These are phyloP conservation scores for Trichosporon sp. DNA, from an alignment of 1,284 basidiomycete species.

Conservation along the genomic window DNA sequence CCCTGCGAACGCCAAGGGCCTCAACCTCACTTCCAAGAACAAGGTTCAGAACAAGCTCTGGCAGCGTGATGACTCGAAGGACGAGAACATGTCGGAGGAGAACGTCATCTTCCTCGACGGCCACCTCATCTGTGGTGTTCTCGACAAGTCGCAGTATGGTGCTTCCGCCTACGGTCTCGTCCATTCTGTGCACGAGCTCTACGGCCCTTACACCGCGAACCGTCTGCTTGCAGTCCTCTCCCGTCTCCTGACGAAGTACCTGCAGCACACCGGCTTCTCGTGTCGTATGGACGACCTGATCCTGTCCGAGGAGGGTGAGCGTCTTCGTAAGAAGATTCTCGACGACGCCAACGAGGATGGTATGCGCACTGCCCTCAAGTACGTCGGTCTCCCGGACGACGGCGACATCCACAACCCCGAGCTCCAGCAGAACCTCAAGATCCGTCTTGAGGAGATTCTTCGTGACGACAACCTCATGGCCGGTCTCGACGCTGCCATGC, in stretches of 20 bases:
- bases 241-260: conserved; percentile 91
- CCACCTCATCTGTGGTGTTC: conserved; percentile 82
- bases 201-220: conserved; percentile 84
- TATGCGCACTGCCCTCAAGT: conserved; percentile 72
- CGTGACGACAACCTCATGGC: conserved; percentile 97
- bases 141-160: conserved; percentile 98
- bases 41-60: conserved; percentile 82
- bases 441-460: conserved; percentile 81
- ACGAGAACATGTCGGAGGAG: conserved; percentile 62
- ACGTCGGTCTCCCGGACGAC: conserved; percentile 58
- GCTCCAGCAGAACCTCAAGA: conserved; percentile 53
- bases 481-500: conserved; percentile 86
- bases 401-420: conserved; percentile 67
- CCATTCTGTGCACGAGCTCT: conserved; percentile 98
- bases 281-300: conserved; percentile 98
- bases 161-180: conserved; percentile 94
- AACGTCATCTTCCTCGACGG: conserved; percentile 88
- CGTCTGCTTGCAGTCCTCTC: conserved; percentile 88
- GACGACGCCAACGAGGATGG: conserved; percentile 68
- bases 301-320: conserved; percentile 77
- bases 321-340: conserved; percentile 65
- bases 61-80: conserved; percentile 51
- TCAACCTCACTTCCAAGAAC: conserved; percentile 81
- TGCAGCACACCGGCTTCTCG: conserved; percentile 95
- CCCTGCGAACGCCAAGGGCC: conserved; percentile 70